These are phyloP conservation scores for Hypholoma fasciculare DNA, from an alignment of 768 basidiomycete species.

Conservation along the genomic window DNA sequence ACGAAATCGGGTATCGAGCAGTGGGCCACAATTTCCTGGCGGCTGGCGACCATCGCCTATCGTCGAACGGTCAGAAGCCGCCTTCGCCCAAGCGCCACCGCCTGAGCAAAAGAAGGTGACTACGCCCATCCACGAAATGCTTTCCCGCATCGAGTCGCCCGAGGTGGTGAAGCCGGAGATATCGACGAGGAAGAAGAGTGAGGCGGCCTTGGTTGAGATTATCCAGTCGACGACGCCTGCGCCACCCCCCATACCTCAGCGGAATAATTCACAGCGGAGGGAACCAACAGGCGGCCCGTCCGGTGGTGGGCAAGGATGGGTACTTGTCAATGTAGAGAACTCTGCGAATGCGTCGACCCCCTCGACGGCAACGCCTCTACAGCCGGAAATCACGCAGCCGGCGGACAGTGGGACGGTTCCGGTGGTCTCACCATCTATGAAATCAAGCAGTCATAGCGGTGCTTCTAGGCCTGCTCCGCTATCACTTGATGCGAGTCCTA, in stretches of 20 bases:
- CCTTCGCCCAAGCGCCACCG: neutral
- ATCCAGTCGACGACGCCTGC: constrained; percentile 34
- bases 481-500: constrained; percentile 24
- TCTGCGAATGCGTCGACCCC: neutral
- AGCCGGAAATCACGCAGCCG: neutral
- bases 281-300: constrained; percentile 18
- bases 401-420: neutral
- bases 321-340: constrained; percentile 62
- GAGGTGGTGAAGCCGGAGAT: constrained; percentile 47
- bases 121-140: constrained; percentile 48
- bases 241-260: constrained; percentile 18
- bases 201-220: constrained; percentile 59
- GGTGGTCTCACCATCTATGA: neutral
- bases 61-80: constrained; percentile 42
- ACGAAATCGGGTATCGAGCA: constrained; percentile 18
- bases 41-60: constrained; percentile 57
- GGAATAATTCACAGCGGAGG: constrained; percentile 25
- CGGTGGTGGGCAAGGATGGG: constrained; percentile 57
- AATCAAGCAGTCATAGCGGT: constrained; percentile 1
- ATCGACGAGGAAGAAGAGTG: constrained; percentile 57
- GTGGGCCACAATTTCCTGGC: constrained; percentile 46
- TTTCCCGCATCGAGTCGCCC: constrained; percentile 53
- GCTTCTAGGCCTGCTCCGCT: neutral
- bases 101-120: constrained; percentile 22
- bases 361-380: neutral